Percentiles rank a stretch among this genome's conserved stretches.
Evolutionary conservation across 2,329 filamentous ascomycete genomes (phyloP).

Genomic region (Ampelomyces quisqualis): DNA sequence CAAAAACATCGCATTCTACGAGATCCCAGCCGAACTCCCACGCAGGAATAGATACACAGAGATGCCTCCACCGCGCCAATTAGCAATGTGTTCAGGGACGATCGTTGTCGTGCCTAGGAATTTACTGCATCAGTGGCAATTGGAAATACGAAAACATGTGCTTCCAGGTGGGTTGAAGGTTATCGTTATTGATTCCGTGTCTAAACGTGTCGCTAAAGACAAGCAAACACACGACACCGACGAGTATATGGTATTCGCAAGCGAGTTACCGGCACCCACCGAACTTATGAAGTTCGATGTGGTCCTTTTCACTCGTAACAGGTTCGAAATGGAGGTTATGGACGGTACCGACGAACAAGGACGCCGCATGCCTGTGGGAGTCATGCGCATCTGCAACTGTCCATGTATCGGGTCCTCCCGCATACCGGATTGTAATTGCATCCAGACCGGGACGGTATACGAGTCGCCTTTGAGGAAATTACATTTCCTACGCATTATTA

Average conservation of each 20-base stretch:
- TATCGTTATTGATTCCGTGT: slow-evolving; percentile 57
- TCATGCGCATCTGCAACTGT: slow-evolving; percentile 32
- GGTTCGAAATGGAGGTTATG: slow-evolving; percentile 68
- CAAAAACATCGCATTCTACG: slow-evolving; percentile 43
- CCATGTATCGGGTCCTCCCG: slow-evolving; percentile 50
- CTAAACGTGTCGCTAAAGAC: slow-evolving; percentile 23
- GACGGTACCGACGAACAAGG: slow-evolving; percentile 52
- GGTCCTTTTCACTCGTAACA: slow-evolving; percentile 71
- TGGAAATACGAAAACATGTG: slow-evolving; percentile 79
- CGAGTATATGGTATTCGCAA: slow-evolving; percentile 38
- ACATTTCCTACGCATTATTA: slow-evolving; percentile 84
- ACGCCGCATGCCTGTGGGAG: slow-evolving; percentile 35
- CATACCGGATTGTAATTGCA: slow-evolving; percentile 49
- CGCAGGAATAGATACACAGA: slow-evolving; percentile 47
- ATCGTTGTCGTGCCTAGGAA: slow-evolving; percentile 82
- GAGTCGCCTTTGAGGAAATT: slow-evolving; percentile 66
- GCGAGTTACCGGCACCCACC: slow-evolving; percentile 57
- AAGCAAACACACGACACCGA: slow-evolving; percentile 7
- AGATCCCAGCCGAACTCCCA: slow-evolving; percentile 44
- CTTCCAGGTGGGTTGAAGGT: slow-evolving; percentile 59
- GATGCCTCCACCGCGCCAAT: slow-evolving; percentile 47
- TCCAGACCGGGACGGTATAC: slow-evolving; percentile 47
- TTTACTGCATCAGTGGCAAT: slow-evolving; percentile 78
- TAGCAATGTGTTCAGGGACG: slow-evolving; percentile 68
- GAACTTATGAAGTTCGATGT: slow-evolving; percentile 70